These are phyloP conservation scores for Musa schizocarpa DNA, from an alignment of 176 grass and related monocot species.

Conservation along the genomic window DNA sequence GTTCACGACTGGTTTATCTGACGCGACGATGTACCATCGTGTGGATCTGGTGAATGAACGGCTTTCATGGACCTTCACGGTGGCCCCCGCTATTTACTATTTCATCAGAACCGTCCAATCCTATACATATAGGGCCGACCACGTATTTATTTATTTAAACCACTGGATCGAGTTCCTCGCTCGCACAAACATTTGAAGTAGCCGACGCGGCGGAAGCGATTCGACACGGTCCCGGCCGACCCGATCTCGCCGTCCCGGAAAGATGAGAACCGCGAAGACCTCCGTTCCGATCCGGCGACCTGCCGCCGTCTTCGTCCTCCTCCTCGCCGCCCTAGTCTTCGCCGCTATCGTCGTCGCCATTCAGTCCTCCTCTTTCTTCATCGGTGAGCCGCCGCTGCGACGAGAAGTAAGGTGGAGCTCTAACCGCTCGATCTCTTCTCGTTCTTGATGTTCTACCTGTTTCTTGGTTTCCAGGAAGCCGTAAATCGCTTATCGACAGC, in stretches of 20 bases:
- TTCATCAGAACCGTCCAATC: no score
- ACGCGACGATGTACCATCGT: no score
- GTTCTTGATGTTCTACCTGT: background rate
- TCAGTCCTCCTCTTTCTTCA: conserved; percentile 66
- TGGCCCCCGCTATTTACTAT: no score
- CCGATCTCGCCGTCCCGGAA: background rate
- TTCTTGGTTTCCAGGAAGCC: conserved; percentile 18
- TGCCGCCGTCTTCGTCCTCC: conserved; percentile 61
- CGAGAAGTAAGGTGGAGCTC: conserved; percentile 1
- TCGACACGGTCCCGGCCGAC: background rate
- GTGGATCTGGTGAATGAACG: no score
- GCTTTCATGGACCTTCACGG: no score
- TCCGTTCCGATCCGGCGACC: conserved; percentile 31
- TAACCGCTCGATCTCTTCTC: background rate
- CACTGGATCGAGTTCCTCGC: background rate
- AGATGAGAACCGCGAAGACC: conserved; percentile 31
- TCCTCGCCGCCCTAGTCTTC: conserved; percentile 59
- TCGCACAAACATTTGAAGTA: background rate
- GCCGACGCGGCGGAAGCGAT: no score
- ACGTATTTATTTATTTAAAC: no score
- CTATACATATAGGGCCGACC: no score
- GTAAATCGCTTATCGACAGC: conserved; percentile 37
- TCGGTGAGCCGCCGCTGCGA: conserved; percentile 20
- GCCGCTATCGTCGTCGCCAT: conserved; percentile 69
- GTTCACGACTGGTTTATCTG: no score